phyloP scores from a whole-genome alignment of 768 basidiomycete genomes.

The Mycena galopus region DNA sequence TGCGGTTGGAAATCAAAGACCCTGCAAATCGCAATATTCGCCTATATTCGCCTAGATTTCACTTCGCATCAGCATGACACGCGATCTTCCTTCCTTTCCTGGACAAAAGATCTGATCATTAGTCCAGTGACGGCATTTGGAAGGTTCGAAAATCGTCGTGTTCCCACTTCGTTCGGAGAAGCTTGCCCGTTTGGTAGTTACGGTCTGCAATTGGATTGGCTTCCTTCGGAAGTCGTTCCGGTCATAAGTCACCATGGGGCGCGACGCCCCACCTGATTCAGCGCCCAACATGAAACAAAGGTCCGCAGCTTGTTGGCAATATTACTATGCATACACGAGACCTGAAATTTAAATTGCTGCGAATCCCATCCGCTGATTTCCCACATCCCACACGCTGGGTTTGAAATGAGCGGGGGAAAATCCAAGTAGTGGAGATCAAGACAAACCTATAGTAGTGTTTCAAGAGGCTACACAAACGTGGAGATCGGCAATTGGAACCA shows the following conservation, averaged over 20 bases:
- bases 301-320: background rate
- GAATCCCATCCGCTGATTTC: slow-evolving; percentile 63
- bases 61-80: slow-evolving; percentile 2
- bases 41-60: background rate
- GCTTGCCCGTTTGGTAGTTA: background rate
- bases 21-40: background rate
- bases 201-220: background rate
- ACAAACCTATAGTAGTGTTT: slow-evolving; percentile 64
- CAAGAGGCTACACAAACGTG: slow-evolving; percentile 51
- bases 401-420: slow-evolving; percentile 2
- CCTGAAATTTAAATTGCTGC: slow-evolving; percentile 48
- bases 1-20: background rate
- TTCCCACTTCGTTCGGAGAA: background rate
- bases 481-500: background rate
- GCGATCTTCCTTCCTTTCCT: background rate
- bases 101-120: background rate
- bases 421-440: background rate
- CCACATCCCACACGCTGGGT: slow-evolving; percentile 66
- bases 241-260: background rate
- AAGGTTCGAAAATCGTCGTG: background rate
- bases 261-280: slow-evolving; percentile 11
- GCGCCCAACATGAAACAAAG: background rate
- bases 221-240: background rate
- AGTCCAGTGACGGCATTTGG: slow-evolving; percentile 1
- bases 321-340: background rate